phyloP scores from a whole-genome alignment of 2,329 filamentous ascomycete species.

The Phyllosticta paracitricarpa region DNA sequence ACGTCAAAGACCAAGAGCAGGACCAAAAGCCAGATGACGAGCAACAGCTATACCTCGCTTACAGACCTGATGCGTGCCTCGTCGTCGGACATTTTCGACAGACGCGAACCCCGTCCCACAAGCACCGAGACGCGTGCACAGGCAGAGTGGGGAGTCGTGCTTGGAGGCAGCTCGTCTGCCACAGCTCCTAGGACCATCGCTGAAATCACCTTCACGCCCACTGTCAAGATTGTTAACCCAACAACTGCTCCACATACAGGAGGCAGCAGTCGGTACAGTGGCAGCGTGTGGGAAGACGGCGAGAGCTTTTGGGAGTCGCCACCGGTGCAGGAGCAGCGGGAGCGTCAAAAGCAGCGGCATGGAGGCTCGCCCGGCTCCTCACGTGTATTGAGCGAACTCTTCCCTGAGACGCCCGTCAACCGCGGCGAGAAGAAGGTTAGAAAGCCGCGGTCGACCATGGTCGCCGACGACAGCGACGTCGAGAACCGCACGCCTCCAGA shows the following conservation, averaged over 20 bases:
- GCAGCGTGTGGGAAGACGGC: slow-evolving; percentile 24
- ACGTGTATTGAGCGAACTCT: slow-evolving; percentile 1
- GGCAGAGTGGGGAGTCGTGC: background rate
- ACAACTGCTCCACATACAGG: background rate
- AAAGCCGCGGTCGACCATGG: background rate
- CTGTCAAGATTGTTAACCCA: background rate
- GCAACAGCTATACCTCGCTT: slow-evolving; percentile 5
- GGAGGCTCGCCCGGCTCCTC: background rate
- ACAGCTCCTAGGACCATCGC: background rate
- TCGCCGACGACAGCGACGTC: background rate
- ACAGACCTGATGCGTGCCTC: slow-evolving; percentile 3
- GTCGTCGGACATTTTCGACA: slow-evolving; percentile 3
- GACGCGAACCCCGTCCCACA: background rate
- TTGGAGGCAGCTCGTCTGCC: background rate
- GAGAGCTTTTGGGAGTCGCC: slow-evolving; percentile 20
- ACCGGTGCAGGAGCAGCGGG: background rate
- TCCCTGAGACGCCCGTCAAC: slow-evolving; percentile 1
- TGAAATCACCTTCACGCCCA: background rate
- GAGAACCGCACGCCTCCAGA: background rate
- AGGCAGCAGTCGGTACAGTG: background rate
- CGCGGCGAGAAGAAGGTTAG: background rate
- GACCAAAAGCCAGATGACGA: background rate
- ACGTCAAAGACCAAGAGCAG: background rate
- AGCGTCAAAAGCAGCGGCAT: slow-evolving; percentile 10
- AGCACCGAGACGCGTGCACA: background rate